Base-by-base conservation (phyloP, 1,284 basidiomycete genomes). In the Cryptococcus sp. region DNA sequence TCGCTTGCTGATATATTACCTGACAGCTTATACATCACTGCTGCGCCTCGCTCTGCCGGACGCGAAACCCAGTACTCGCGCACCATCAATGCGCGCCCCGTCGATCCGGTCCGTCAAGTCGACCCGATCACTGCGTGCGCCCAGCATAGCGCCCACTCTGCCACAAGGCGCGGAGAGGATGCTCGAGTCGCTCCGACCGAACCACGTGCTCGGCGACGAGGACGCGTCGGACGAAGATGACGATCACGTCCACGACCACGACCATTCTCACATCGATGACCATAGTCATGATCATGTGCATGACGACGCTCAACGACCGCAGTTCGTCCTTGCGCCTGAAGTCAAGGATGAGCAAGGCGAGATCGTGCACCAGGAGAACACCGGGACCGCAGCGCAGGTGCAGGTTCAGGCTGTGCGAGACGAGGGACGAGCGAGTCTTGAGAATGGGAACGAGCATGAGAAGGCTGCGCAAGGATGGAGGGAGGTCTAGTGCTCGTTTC, bases 21-120 rank as follows among this genome's bases (percentile, higher is more conserved):
- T 20, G 17, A 22, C 67, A 91, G 90, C 91, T 1, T 94, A 94
- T 70, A 92, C 90, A 0, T 92, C 90, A 0, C 81, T 93, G 38
- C 79, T 94, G 25, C 84, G 91, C 40, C 87, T 94, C 53, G 90
- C 90, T 5, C 89, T 90, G 1, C 82, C 83, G 2, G 83, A 88
- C 1, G 86, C 88, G 8, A 63, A 67, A 47, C 45, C 60, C 63
- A 19, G 58, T 61, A 46, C 51, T 54, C 45, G 56, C 52, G 35
- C 57, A 58, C 19, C 55, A 68, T 23, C 57, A 57, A 35, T 35
- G 30, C 22, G 55, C 52, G 58, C 63, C 57, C 17, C 62, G 55
- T 55, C 65, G 64, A 49, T 65, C 66, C 63, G 71, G 39, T 35
- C 30, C 13, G 30, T 35, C 30, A 35, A 35, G 30, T 56, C 59